Evolutionary conservation across 495 filamentous ascomycete genomes (phyloP).

Genomic region (Jackrogersella multiformis): DNA sequence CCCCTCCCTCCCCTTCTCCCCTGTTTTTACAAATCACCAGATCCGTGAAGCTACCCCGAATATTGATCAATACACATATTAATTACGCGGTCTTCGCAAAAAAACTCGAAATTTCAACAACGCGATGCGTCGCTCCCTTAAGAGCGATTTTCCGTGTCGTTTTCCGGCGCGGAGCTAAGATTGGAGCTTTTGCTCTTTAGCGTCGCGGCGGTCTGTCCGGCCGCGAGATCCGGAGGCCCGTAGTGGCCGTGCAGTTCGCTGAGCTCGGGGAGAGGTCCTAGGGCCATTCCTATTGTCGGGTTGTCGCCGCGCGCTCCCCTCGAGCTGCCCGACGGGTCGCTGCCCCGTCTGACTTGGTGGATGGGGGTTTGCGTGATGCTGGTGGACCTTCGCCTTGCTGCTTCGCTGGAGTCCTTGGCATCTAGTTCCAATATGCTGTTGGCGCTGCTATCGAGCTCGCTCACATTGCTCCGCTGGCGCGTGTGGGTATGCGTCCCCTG

Average conservation of each 20-base stretch:
- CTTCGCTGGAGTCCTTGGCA: conserved; percentile 21
- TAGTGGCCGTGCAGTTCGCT: conserved; percentile 50
- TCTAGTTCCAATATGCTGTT: conserved; percentile 47
- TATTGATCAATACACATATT: neutral
- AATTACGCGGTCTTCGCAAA: neutral
- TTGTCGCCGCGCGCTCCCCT: neutral
- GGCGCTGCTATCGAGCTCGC: conserved; percentile 49
- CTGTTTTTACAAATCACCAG: neutral
- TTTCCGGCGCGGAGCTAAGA: neutral
- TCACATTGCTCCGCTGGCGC: conserved; percentile 52
- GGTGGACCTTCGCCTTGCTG: conserved; percentile 26
- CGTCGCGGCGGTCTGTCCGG: conserved; percentile 26
- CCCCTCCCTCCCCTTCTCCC: neutral
- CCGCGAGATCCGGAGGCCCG: conserved; percentile 40
- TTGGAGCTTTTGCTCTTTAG: neutral
- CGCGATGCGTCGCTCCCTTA: no score
- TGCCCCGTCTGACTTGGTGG: conserved; percentile 14
- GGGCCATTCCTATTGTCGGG: conserved; percentile 11
- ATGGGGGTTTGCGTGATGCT: conserved; percentile 21
- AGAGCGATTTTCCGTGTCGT: no score
- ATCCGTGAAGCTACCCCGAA: neutral
- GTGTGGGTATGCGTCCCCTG: conserved; percentile 42
- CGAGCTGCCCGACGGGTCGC: conserved; percentile 30
- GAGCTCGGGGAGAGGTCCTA: conserved; percentile 48
- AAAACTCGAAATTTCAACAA: no score